A percentile compares a stretch with the other conserved stretches of the same genome.
These are phyloP conservation scores for Rosellinia necatrix DNA, from an alignment of 2,329 filamentous ascomycete species.

Conservation along the genomic window DNA sequence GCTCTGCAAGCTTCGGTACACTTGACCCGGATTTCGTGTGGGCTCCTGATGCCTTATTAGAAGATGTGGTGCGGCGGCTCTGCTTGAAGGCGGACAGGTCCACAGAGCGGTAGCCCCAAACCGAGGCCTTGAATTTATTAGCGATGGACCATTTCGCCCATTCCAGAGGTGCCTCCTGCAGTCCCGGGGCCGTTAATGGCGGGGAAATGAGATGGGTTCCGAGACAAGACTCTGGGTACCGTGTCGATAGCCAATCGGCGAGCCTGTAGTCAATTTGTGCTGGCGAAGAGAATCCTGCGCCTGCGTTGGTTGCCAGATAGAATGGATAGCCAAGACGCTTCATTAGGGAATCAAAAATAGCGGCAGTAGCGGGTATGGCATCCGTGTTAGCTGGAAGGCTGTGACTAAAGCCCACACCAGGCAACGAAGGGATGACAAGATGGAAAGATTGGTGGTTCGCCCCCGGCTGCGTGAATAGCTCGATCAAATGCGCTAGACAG, in stretches of 20 bases:
- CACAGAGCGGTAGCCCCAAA: constrained; percentile 60
- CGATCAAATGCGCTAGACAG: constrained; percentile 60
- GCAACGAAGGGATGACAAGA: constrained; percentile 68
- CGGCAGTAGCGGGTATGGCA: constrained; percentile 57
- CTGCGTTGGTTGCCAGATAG: constrained; percentile 62
- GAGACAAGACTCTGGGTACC: constrained; percentile 55
- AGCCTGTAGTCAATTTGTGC: constrained; percentile 59
- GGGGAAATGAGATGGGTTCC: constrained; percentile 67
- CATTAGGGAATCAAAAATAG: constrained; percentile 65
- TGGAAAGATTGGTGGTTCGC: constrained; percentile 60
- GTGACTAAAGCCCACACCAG: constrained; percentile 71
- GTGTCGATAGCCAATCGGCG: constrained; percentile 52
- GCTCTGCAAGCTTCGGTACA: constrained; percentile 45
- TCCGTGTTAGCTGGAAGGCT: constrained; percentile 55
- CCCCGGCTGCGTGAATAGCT: constrained; percentile 58
- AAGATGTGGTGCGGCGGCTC: constrained; percentile 23
- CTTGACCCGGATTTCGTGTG: constrained; percentile 39
- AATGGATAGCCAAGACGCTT: constrained; percentile 59
- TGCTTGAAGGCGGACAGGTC: constrained; percentile 53
- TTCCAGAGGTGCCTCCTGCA: constrained; percentile 48
- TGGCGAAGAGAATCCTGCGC: constrained; percentile 51
- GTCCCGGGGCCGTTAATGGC: constrained; percentile 54
- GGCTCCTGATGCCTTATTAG: constrained; percentile 27
- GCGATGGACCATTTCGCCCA: constrained; percentile 63
- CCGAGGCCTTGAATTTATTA: constrained; percentile 50